phyloP scores from a whole-genome alignment of 73 alveolate genomes.

The Stentor roeselii region DNA sequence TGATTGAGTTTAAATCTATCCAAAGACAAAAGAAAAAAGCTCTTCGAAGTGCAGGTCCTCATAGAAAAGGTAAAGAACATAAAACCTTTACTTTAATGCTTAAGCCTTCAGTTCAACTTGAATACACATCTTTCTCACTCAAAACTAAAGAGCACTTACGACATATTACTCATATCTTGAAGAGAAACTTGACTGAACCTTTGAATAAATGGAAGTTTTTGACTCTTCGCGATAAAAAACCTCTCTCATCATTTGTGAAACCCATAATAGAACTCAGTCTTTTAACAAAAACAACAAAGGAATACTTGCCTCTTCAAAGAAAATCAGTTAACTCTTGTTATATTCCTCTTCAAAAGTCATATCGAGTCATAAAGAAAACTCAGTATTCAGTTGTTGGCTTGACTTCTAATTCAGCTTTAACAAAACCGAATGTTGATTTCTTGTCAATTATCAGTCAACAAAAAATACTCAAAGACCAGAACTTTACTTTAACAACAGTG shows the following conservation, averaged over 20 bases:
- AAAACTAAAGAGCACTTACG: background rate
- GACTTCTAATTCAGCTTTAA: no score
- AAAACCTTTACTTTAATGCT: no score
- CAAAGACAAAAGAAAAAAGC: background rate
- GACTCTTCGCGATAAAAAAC: background rate
- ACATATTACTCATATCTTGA: background rate
- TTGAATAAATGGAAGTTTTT: background rate
- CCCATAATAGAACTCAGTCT: background rate
- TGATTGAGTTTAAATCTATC: no score
- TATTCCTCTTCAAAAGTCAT: background rate
- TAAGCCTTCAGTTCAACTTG: background rate
- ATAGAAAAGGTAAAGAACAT: no score
- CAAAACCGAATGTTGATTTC: no score
- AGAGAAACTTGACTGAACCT: background rate
- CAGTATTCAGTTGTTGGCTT: no score
- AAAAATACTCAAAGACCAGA: no score
- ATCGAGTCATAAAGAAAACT: background rate
- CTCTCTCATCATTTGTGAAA: background rate
- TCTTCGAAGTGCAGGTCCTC: background rate
- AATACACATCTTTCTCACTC: background rate
- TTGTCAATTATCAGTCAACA: no score
- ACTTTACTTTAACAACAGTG: no score
- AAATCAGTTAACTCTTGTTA: background rate
- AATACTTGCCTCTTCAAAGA: background rate
- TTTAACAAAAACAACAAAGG: background rate